Conservation (phyloP, 2,329 filamentous ascomycete species). For the Metarhizium humberi region DNA sequence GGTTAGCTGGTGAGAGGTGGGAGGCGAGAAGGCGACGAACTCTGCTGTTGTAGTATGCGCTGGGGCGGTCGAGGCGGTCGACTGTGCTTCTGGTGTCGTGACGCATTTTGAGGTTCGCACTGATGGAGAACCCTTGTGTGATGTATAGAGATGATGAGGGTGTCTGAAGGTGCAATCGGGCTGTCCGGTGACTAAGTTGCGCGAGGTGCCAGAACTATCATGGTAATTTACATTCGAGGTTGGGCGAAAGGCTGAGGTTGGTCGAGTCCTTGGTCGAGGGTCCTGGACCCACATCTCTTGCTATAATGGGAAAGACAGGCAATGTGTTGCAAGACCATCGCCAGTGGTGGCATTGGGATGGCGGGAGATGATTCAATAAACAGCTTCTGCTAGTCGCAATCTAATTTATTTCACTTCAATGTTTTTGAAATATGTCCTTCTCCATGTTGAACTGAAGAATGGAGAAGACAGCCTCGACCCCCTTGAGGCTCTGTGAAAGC, state of each 20-base stretch:
- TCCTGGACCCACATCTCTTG: neutral
- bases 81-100: slow-evolving; percentile 58
- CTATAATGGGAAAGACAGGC: neutral
- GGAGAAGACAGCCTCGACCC: no score
- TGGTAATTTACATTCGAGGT: neutral
- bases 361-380: no score
- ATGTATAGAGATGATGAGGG: neutral
- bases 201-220: neutral
- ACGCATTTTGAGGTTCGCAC: slow-evolving; percentile 28
- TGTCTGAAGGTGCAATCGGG: neutral
- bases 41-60: slow-evolving; percentile 82
- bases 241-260: neutral
- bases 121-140: neutral
- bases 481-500: no score
- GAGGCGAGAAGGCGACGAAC: slow-evolving; percentile 37
- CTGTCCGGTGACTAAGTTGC: neutral
- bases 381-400: no score
- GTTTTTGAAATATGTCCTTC: no score
- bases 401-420: no score
- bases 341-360: no score
- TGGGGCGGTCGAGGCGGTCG: slow-evolving; percentile 86
- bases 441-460: no score
- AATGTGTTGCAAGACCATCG: no score
- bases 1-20: slow-evolving; percentile 4
- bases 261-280: neutral